phyloP scores from a whole-genome alignment of 1,284 basidiomycete species.

The Pterulicium gracile region DNA sequence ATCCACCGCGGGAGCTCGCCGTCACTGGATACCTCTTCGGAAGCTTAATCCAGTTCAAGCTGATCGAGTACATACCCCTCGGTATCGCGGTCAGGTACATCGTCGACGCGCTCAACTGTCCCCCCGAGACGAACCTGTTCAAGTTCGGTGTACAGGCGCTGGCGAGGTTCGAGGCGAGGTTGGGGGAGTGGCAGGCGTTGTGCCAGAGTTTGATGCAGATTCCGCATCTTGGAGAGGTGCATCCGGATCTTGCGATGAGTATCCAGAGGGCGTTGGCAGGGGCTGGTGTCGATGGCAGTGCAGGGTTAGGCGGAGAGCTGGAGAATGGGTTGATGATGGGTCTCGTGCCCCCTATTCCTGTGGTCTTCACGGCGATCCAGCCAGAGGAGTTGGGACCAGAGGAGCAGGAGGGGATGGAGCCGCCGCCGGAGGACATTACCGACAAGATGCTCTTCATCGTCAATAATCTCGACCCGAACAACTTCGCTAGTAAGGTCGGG shows the following conservation, averaged over 20 bases:
- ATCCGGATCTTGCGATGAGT: conserved; percentile 74
- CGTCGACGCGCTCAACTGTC: conserved; percentile 84
- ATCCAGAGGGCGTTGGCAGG: conserved; percentile 49
- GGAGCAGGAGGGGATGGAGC: conserved; percentile 36
- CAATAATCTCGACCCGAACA: conserved; percentile 94
- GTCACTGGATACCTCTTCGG: conserved; percentile 98
- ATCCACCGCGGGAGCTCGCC: conserved; percentile 88
- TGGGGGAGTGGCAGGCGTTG: conserved; percentile 90
- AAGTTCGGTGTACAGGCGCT: conserved; percentile 94
- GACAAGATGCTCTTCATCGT: conserved; percentile 97
- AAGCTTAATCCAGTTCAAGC: conserved; percentile 87
- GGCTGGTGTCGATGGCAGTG: conserved; percentile 10
- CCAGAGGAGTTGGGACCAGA: conserved; percentile 55
- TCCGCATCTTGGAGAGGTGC: conserved; percentile 77
- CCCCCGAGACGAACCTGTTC: conserved; percentile 89
- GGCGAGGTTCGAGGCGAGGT: conserved; percentile 76
- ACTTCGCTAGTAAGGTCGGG: conserved; percentile 78
- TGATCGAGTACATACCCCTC: conserved; percentile 92
- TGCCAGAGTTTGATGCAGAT: conserved; percentile 87
- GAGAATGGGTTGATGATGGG: conserved; percentile 23
- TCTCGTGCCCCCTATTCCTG: conserved; percentile 31
- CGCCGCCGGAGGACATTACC: conserved; percentile 80
- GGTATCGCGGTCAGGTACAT: conserved; percentile 97
- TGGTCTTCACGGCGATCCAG: conserved; percentile 63
- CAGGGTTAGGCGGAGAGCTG: conserved; percentile 26